These are phyloP conservation scores for Kwoniella mangroviensis DNA, from an alignment of 768 basidiomycete species.

Conservation along the genomic window DNA sequence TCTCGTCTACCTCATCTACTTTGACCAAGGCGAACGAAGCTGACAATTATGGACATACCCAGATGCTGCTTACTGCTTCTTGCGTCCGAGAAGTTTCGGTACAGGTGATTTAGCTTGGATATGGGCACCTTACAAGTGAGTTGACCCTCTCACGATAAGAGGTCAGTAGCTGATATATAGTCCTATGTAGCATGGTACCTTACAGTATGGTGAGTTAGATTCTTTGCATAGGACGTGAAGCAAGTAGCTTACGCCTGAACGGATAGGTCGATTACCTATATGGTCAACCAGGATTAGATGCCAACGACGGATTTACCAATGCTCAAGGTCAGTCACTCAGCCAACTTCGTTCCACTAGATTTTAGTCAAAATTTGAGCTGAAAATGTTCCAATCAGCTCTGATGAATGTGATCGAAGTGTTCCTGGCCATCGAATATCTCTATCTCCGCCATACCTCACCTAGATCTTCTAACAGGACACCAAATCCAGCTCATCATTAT, in stretches of 20 bases:
- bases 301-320: slow-evolving; percentile 77
- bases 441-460: slow-evolving; percentile 70
- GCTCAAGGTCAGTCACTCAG: slow-evolving; percentile 70
- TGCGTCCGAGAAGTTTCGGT: slow-evolving; percentile 76
- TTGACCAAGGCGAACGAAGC: too few species aligned
- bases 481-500: slow-evolving; percentile 23
- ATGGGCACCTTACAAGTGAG: slow-evolving; percentile 75
- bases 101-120: slow-evolving; percentile 92
- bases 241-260: too few species aligned
- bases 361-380: not conserved
- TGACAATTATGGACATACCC: too few species aligned
- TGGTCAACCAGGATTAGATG: slow-evolving; percentile 69
- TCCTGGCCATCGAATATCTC: slow-evolving; percentile 74
- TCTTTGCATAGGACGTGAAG: not conserved
- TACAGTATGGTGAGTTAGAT: slow-evolving; percentile 22
- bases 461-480: slow-evolving; percentile 56
- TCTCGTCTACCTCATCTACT: not conserved
- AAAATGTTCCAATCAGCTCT: slow-evolving; percentile 62
- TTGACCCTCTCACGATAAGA: not conserved
- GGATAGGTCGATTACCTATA: slow-evolving; percentile 65
- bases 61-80: slow-evolving; percentile 53
- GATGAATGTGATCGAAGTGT: slow-evolving; percentile 77
- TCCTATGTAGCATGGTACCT: slow-evolving; percentile 28
- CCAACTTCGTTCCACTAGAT: not conserved
- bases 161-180: not conserved